Percentiles rank a stretch among this genome's conserved stretches.
Conservation (phyloP, 2,329 filamentous ascomycete genomes). For the Whalleya microplaca region DNA sequence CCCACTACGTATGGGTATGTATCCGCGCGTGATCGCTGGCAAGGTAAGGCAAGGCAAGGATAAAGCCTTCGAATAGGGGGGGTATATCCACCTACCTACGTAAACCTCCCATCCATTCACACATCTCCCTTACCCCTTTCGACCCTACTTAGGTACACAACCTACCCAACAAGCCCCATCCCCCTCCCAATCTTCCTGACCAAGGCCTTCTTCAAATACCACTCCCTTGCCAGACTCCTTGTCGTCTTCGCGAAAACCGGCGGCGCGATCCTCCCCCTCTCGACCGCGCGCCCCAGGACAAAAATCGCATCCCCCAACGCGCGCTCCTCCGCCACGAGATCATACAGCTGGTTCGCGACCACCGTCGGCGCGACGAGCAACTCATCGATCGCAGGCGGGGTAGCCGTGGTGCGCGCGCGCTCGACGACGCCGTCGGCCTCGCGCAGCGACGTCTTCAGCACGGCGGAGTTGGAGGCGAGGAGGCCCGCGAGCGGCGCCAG, state of each 20-base stretch:
- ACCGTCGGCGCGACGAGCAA: conserved; percentile 92
- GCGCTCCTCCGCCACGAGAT: conserved; percentile 84
- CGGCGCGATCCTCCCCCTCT: conserved; percentile 70
- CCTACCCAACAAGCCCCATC: conserved; percentile 63
- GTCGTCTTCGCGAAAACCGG: conserved; percentile 81
- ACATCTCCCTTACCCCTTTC: background rate
- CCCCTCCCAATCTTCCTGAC: conserved; percentile 76
- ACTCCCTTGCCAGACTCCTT: conserved; percentile 73
- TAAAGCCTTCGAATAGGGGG: background rate
- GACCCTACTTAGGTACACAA: background rate
- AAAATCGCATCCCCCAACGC: conserved; percentile 87
- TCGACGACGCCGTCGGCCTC: conserved; percentile 80
- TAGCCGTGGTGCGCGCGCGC: conserved; percentile 65
- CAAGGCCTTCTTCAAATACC: conserved; percentile 82
- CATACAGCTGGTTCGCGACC: conserved; percentile 90
- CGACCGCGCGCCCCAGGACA: conserved; percentile 74
- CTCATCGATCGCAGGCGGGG: conserved; percentile 78
- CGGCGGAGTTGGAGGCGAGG: conserved; percentile 75
- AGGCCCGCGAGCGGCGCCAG: conserved; percentile 72
- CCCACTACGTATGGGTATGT: too few species aligned
- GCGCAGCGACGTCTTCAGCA: conserved; percentile 75
- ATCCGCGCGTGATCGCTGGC: too few species aligned
- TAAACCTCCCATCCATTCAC: too few species aligned
- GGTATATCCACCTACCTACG: background rate
- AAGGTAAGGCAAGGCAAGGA: background rate